Evolutionary conservation across 306 rosid genomes (phyloP), one percentile per base, ranked within the genome.

Genomic region (Cyclanthera cordifolia): DNA sequence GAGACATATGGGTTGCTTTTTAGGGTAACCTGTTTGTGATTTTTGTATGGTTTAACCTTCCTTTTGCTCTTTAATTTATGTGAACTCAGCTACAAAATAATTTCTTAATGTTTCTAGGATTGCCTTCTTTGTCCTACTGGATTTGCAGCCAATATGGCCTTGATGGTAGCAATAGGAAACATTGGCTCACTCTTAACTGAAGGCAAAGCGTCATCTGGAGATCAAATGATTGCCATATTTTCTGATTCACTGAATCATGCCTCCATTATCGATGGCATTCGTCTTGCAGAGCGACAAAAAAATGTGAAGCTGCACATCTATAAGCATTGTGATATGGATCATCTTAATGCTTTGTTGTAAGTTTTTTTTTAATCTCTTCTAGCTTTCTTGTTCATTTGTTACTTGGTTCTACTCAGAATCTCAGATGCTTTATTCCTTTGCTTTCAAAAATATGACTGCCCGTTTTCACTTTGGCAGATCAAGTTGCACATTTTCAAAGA

Each of bases 71-170:
- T 69, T n/a, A 12, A 53, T 30, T 10, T 30, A 48, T 20, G 32
- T 72, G 32, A 45, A 11, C 67, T 57, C 55, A 72, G 20, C 47
- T 56, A 53, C 19, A 9, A 13, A 19, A 21, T 39, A 25, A 10
- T 72, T 6, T 69, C 34, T 73, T 77, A 80, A 74, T 74, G 88
- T 77, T 82, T 59, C 85, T 84, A 93, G 98, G 98, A 93, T 83
- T 93, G 98, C 81, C 96, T 93, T 77, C 98, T 93, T 81, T 89
- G 96, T 84, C 96, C 98, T 71, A 87, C 98, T 71, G 98, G 98
- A 67, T 93, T 89, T 87, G 85, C 98, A 47, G 98, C 98, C 79
- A 93, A 93, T 86, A 89, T 87, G 98, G 96, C 98, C 9, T 9
- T 87, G 83, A 87, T 93, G 95, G 91, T 87, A 27, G 85, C 93